Evolutionary conservation across 108 stramenopile species (phyloP), one percentile per base, ranked within the genome.

Genomic region (Pseudonitzschia delicatissima): DNA sequence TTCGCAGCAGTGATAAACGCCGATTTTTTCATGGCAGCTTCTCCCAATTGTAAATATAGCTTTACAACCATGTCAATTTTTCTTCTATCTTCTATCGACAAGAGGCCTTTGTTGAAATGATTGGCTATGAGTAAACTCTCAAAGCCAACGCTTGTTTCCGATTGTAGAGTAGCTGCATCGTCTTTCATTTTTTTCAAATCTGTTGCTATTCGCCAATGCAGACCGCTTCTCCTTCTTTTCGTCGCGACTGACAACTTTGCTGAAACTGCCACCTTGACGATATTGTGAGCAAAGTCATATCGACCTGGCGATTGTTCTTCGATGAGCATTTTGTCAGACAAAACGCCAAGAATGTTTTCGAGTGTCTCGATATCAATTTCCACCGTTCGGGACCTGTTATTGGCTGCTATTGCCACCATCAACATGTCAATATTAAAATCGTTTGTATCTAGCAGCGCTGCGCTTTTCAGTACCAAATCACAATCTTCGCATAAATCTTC

Each of bases 391-490:
- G 60, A 61, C 8, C 20, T 7, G 17, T 20, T 8, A 35, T 39
- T 20, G 36, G 39, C 27, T 36, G 3, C 13, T 20, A 42, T 21
- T 26, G 60, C 39, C 32, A 42, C 60, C 39, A 42, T 13, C 6
- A 69, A 34, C 5, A 21, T 17, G 3, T 69, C 32, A 12, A 34
- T 49, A 13, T 33, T 28, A 28, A 60, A 69, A 25, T 20, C 36
- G 23, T 42, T 35, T 26, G 27, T 18, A 5, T 57, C 68, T 31
- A 69, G 11, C 3, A 69, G 36, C 5, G 47, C 59, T 8, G 68
- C 68, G 36, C 59, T 37, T 37, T 61, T 36, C 1, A 69, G 17
- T 47, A 61, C 29, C 58, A 69, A 2, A 8, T 58, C 27, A 29
- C 17, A 21, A 0, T 61, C 58, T 15, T 18, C 2, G 32, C 59